Conservation (phyloP, 257 asterid species). For the Ocimum tenuiflorum region DNA sequence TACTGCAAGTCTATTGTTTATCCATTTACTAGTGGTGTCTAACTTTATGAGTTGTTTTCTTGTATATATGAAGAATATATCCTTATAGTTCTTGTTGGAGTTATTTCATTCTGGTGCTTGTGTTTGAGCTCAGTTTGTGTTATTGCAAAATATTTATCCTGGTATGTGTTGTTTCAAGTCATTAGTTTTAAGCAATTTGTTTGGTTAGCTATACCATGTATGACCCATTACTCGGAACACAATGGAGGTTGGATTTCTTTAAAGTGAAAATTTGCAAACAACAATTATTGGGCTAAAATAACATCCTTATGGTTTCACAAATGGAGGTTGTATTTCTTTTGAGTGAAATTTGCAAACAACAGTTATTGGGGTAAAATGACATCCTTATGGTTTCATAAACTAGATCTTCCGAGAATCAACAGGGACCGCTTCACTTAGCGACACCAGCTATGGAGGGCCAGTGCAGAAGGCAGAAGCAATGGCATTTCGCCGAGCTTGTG, state of each 20-base stretch:
- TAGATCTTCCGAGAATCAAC: conserved; percentile 80
- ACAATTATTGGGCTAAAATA: too few species aligned
- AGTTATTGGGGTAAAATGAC: too few species aligned
- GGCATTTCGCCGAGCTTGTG: conserved; percentile 97
- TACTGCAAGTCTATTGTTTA: too few species aligned
- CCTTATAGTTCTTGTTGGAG: too few species aligned
- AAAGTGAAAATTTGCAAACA: background rate
- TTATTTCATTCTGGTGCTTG: background rate
- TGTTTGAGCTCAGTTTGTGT: background rate
- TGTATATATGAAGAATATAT: too few species aligned
- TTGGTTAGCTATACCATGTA: background rate
- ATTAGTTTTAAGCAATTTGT: background rate
- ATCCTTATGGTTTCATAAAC: background rate
- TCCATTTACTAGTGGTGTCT: too few species aligned
- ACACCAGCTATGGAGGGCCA: conserved; percentile 53
- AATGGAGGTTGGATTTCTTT: background rate
- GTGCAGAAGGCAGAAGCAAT: conserved; percentile 89
- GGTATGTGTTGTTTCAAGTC: background rate
- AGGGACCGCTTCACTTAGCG: conserved; percentile 63
- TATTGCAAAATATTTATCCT: background rate
- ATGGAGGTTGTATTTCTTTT: background rate
- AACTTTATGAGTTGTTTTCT: too few species aligned
- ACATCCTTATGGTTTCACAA: too few species aligned
- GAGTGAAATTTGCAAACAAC: background rate
- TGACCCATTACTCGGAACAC: background rate